phyloP scores from a whole-genome alignment of 164 flowering plant genomes.

The Tinospora cordifolia region DNA sequence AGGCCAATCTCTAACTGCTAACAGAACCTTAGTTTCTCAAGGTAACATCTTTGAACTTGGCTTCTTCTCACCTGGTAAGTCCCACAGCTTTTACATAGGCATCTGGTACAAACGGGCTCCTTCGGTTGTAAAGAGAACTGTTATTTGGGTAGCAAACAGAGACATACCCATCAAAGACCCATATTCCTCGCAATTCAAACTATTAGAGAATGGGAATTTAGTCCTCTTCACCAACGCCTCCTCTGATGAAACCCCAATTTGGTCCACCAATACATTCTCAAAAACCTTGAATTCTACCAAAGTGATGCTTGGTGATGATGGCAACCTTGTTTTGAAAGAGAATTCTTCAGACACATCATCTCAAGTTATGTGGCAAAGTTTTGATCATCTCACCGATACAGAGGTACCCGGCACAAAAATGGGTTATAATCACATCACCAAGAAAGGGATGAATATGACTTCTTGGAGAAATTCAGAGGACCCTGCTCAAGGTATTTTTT shows the following conservation, averaged over 20 bases:
- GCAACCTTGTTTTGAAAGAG: slow-evolving; percentile 47
- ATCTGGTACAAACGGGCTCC: slow-evolving; percentile 15
- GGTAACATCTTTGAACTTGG: slow-evolving; percentile 9
- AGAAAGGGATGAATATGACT: slow-evolving; percentile 16
- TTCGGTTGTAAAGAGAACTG: not conserved
- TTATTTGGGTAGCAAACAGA: slow-evolving; percentile 29
- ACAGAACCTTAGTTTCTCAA: not conserved
- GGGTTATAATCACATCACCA: too few species aligned
- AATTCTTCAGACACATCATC: slow-evolving; percentile 17
- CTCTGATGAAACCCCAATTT: slow-evolving; percentile 25
- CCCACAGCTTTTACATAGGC: slow-evolving; percentile 6
- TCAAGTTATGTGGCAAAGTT: too few species aligned
- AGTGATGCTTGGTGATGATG: slow-evolving; percentile 38
- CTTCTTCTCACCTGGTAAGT: slow-evolving; percentile 18
- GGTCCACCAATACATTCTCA: slow-evolving; percentile 50
- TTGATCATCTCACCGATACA: too few species aligned
- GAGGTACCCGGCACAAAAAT: too few species aligned
- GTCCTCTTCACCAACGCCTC: slow-evolving; percentile 35
- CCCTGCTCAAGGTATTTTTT: slow-evolving; percentile 43
- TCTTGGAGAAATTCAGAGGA: slow-evolving; percentile 54
- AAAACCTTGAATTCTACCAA: slow-evolving; percentile 9
- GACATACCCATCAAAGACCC: slow-evolving; percentile 10
- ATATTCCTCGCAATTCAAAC: too few species aligned
- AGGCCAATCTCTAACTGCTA: too few species aligned
- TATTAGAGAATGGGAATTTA: slow-evolving; percentile 34